Percentiles rank a stretch among this genome's conserved stretches.
phyloP scores from a whole-genome alignment of 371 early-diverging fungal species.

The Blastocladiella emersonii region DNA sequence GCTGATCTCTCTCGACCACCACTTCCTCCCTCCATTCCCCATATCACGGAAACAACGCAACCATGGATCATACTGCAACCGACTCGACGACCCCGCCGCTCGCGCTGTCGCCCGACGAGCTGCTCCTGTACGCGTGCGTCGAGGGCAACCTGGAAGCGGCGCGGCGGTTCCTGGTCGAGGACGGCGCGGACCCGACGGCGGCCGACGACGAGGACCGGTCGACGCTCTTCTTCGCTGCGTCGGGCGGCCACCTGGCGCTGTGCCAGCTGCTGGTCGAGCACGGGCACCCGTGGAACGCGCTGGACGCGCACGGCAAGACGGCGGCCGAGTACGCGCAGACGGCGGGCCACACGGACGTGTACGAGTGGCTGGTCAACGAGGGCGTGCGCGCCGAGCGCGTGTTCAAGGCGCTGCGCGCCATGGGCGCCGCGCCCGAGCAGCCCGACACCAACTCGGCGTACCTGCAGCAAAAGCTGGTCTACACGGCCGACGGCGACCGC shows the following conservation, averaged over 20 bases:
- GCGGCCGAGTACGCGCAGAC: constrained; percentile 55
- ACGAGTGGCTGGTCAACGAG: constrained; percentile 59
- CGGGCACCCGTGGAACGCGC: constrained; percentile 51
- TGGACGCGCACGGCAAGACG: constrained; percentile 44
- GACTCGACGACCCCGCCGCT: no score
- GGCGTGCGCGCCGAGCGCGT: constrained; percentile 45
- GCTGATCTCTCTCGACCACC: no score
- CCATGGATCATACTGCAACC: no score
- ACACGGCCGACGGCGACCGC: constrained; percentile 50
- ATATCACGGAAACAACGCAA: no score
- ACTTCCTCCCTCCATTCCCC: no score
- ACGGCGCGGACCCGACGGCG: background rate
- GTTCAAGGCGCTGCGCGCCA: constrained; percentile 24
- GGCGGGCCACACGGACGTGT: constrained; percentile 37
- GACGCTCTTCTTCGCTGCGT: constrained; percentile 19
- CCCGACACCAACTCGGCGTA: constrained; percentile 58
- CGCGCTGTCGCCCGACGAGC: background rate
- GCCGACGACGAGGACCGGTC: constrained; percentile 27
- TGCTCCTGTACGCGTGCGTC: background rate
- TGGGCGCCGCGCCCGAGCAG: constrained; percentile 21
- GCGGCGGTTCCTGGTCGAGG: background rate
- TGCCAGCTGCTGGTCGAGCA: constrained; percentile 7
- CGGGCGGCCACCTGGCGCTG: constrained; percentile 27
- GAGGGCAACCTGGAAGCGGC: background rate
- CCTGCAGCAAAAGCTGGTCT: constrained; percentile 53